Base-by-base conservation (phyloP, 805 yeast species). In the Schwanniomyces vanrijiae region DNA sequence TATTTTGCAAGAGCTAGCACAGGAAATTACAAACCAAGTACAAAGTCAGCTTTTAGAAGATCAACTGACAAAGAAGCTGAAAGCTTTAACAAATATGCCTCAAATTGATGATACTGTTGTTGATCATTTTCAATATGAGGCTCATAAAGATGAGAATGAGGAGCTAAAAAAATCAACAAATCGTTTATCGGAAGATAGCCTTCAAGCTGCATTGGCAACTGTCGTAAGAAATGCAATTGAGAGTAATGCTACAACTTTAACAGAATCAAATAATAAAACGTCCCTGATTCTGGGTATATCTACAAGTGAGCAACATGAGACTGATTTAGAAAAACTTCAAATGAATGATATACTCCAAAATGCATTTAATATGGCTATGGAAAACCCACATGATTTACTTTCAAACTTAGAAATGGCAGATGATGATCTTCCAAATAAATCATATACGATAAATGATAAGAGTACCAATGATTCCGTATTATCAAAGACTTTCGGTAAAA, bases 291-390 rank as follows among this genome's bases (percentile, higher is more conserved):
- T 31, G 19, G 35, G 35, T 4, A 13, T 37, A n/a, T 20, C 21
- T 8, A 20, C 26, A 16, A 19, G 21, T 20, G 44, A 37, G 7
- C 34, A 48, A 14, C 48, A 62, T 31, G 77, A 69, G 31, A 79
- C 71, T 26, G 81, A 78, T 22, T 68, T 84, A 48, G 88, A 84
- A 55, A 75, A 69, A 45, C 58, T 68, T 46, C 79, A 75, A 48
- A 76, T 86, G 81, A 83, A 81, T 55, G 86, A 81, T 53, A 86
- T 86, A 52, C 77, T 86, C 75, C 89, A 84, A 52, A 84, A 84
- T 65, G 94, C 92, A 1, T 76, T 86, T 68, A 80, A 80, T 40
- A 75, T 87, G 84, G 94, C 91, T 0, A 81, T 82, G 74, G 85
- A 81, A 50, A 81, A 83, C 49, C 86, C 86, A 53, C 60, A 62